phyloP scores from a whole-genome alignment of 495 filamentous ascomycete species.

The Xylaria longipes region DNA sequence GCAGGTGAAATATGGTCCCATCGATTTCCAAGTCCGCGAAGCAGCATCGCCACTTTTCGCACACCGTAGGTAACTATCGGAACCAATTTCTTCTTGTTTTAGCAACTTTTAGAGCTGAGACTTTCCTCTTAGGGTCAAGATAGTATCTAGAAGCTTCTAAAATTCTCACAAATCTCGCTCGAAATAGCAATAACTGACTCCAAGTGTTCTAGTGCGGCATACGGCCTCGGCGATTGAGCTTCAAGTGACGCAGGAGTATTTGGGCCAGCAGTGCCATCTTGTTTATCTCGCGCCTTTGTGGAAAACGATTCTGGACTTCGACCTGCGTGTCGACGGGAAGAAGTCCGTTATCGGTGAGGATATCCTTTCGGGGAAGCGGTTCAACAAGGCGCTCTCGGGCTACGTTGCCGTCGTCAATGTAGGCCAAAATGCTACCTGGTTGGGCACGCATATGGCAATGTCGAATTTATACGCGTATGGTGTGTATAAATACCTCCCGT shows the following conservation, averaged over 20 bases:
- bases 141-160: neutral
- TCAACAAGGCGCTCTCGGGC: slow-evolving; percentile 63
- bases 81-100: neutral
- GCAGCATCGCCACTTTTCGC: slow-evolving; percentile 72
- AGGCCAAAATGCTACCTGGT: slow-evolving; percentile 70
- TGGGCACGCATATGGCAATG: slow-evolving; percentile 71
- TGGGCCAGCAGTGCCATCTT: slow-evolving; percentile 73
- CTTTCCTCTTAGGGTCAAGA: neutral
- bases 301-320: slow-evolving; percentile 71
- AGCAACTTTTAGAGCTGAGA: neutral
- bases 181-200: neutral
- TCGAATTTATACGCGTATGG: slow-evolving; percentile 76
- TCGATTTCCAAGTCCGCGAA: slow-evolving; percentile 80
- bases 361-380: slow-evolving; percentile 64
- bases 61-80: slow-evolving; percentile 38
- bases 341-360: slow-evolving; percentile 59
- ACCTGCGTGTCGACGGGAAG: slow-evolving; percentile 63
- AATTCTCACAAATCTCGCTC: neutral
- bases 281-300: slow-evolving; percentile 72
- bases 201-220: slow-evolving; percentile 44
- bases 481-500: neutral
- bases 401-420: slow-evolving; percentile 74
- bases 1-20: slow-evolving; percentile 77
- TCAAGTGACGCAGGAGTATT: slow-evolving; percentile 72
- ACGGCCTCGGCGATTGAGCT: slow-evolving; percentile 69